phyloP scores from a whole-genome alignment of 164 flowering plant species.

The Saururus chinensis region DNA sequence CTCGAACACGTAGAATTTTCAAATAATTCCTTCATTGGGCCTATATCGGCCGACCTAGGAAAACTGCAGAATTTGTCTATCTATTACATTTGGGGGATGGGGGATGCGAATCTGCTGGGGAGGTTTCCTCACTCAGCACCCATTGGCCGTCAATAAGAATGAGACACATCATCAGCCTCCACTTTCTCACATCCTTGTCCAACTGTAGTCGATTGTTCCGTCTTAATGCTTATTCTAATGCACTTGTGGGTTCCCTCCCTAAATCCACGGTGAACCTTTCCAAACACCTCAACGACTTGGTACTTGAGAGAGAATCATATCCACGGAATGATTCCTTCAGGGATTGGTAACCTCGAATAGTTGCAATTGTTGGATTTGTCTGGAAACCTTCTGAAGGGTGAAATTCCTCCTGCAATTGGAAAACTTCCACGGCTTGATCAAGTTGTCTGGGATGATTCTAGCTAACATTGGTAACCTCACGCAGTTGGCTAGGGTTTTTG shows the following conservation, averaged over 20 bases:
- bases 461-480: conserved; percentile 18
- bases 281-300: not conserved
- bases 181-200: not conserved
- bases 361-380: conserved; percentile 6
- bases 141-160: too few species aligned
- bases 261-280: conserved; percentile 20
- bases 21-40: conserved; percentile 3
- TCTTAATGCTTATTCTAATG: not conserved
- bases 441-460: conserved; percentile 16
- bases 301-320: conserved; percentile 12
- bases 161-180: too few species aligned
- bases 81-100: not conserved
- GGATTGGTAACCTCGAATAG: conserved; percentile 20
- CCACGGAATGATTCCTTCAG: conserved; percentile 21
- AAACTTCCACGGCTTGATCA: conserved; percentile 19
- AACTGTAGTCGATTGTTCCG: conserved; percentile 1
- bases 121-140: too few species aligned
- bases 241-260: conserved; percentile 21
- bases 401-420: conserved; percentile 19
- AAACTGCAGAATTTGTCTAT: not conserved
- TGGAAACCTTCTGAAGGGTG: conserved; percentile 15
- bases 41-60: not conserved
- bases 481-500: not conserved
- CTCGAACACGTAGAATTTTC: not conserved
- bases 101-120: too few species aligned